Evolutionary conservation across 768 basidiomycete species (phyloP), one percentile per base, ranked within the genome.

Genomic region (Mycena vulgaris): DNA sequence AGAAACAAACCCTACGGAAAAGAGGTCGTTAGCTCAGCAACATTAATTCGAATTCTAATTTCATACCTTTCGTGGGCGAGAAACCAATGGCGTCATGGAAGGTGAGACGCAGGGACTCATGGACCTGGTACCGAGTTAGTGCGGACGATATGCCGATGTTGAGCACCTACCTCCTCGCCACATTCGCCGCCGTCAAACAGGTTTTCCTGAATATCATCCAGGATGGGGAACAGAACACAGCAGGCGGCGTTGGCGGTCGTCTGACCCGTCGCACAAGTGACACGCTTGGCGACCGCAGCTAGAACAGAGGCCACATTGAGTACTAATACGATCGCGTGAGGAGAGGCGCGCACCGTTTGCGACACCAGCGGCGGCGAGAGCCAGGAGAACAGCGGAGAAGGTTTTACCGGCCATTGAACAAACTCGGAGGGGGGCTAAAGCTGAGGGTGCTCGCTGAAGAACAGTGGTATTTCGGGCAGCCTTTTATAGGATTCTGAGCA

Each of bases 191-290:
- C 78, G 60, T 80, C 80, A 63, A 82, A 82, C 71, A 85, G 70
- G 68, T 83, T 81, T 23, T 69, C 68, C 65, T 84, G 84, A 37
- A 85, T 69, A 57, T 85, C 83, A 35, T 81, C 80, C 9, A 83
- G 71, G 35, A 85, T 75, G 49, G 83, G 80, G 75, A 83, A 83
- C 74, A 83, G 78, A n/a, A 70, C 77, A 63, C 83, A 84, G 74
- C 83, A 84, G 23, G 80, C 80, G 7, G 78, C 75, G 61, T 83
- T 81, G 17, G 76, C 74, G 17, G 77, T 78, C 23, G 67, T 57
- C 30, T 79, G 76, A 5, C 78, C 78, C 27, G 75, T 70, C 25
- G 76, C 21, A 53, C 78, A 79, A 31, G 75, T 76, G 1, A 76
- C 74, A 23, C 72, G 71, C 72, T 73, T 76, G 53, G 74, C 73